Conservation (phyloP, 352 stramenopile species). For the Peronosclerospora sorghi region DNA sequence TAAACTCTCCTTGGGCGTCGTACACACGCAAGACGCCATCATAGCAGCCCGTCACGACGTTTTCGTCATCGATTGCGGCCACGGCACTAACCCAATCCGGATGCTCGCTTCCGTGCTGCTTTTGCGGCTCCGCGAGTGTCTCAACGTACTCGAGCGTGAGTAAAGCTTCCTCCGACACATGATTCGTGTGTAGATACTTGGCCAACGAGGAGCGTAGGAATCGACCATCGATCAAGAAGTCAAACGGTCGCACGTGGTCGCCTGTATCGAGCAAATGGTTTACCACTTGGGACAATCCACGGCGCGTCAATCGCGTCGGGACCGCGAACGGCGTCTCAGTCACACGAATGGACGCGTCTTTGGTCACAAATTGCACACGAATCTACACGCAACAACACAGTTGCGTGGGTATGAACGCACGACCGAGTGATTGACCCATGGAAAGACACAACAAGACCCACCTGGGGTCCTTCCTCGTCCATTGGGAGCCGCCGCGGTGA, state of each 20-base stretch:
- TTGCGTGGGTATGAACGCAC: too few species aligned
- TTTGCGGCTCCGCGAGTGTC: conserved; percentile 59
- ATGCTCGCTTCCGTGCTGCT: conserved; percentile 51
- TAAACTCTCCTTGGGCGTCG: conserved; percentile 34
- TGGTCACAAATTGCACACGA: conserved; percentile 86
- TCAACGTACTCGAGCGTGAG: conserved; percentile 86
- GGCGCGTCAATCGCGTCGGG: conserved; percentile 59
- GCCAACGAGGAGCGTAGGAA: conserved; percentile 70
- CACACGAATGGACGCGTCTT: conserved; percentile 77
- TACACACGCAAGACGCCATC: conserved; percentile 79
- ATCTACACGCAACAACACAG: too few species aligned
- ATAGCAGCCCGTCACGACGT: conserved; percentile 81
- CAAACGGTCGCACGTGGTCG: conserved; percentile 54
- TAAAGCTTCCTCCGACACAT: conserved; percentile 68
- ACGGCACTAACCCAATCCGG: conserved; percentile 85
- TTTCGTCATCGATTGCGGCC: conserved; percentile 18
- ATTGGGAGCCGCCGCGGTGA: too few species aligned
- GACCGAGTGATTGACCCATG: too few species aligned
- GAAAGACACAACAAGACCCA: too few species aligned
- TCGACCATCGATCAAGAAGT: conserved; percentile 72
- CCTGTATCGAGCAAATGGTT: conserved; percentile 73
- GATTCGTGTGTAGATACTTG: conserved; percentile 60
- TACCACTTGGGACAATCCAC: conserved; percentile 81
- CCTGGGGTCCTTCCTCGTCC: too few species aligned
- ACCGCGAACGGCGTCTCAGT: conserved; percentile 86